Percentiles rank a stretch among this genome's conserved stretches.
Conservation (phyloP, 768 basidiomycete species). For the Suillus lakei region DNA sequence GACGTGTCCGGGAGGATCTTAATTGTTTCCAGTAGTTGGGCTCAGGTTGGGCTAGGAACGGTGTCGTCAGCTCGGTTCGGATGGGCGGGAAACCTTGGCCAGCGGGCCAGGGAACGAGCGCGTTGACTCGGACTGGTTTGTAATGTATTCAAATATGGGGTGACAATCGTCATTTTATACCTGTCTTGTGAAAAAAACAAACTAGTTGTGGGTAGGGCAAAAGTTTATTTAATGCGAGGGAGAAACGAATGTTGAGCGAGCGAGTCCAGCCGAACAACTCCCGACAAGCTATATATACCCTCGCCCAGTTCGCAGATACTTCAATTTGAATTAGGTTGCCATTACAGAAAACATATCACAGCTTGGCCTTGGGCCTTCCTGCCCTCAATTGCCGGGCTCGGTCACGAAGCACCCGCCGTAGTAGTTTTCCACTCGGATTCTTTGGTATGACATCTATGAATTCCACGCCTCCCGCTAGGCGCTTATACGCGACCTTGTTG, state of each 20-base stretch:
- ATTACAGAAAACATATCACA: not conserved
- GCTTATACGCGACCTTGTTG: conserved; percentile 62
- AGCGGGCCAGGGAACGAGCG: not conserved
- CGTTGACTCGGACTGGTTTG: not conserved
- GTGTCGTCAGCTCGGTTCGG: not conserved
- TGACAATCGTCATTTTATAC: too few species aligned
- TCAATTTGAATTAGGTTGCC: not conserved
- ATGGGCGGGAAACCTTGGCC: not conserved
- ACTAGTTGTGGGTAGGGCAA: not conserved
- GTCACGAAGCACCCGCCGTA: conserved; percentile 57
- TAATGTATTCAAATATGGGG: not conserved
- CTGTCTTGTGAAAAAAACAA: not conserved
- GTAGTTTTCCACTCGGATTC: conserved; percentile 65
- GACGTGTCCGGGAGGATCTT: not conserved
- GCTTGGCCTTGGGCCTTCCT: not conserved
- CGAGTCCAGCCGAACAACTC: not conserved
- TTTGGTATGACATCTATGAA: conserved; percentile 61
- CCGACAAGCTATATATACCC: not conserved
- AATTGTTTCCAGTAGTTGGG: too few species aligned
- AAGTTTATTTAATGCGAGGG: not conserved
- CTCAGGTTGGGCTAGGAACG: not conserved
- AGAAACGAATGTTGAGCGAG: not conserved
- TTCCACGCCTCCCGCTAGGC: conserved; percentile 61
- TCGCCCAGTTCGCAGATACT: too few species aligned
- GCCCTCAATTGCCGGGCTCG: conserved; percentile 40